Conservation (phyloP, 148 eudicot genomes). For the Silene uniflora region DNA sequence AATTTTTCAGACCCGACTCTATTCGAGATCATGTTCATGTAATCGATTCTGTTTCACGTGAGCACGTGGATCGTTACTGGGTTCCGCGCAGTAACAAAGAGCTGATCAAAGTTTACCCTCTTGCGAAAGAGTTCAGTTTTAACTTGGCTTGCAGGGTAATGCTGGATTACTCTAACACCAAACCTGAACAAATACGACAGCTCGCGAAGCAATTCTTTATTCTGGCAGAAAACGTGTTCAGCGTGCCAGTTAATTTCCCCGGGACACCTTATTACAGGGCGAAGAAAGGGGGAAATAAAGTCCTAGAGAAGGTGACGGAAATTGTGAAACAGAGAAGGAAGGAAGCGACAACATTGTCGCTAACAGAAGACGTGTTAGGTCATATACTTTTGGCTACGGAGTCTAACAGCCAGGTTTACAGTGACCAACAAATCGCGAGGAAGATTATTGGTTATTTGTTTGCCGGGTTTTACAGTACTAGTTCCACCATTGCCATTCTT, state of each 20-base stretch:
- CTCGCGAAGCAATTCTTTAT: constrained; percentile 5
- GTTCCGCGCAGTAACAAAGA: not conserved
- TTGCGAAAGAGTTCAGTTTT: constrained; percentile 13
- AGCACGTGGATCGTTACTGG: constrained; percentile 8
- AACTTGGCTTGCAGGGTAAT: constrained; percentile 2
- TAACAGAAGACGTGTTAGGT: not conserved
- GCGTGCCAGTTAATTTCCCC: not conserved
- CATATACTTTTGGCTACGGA: not conserved
- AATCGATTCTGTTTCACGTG: not conserved
- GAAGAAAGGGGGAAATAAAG: not conserved
- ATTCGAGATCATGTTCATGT: not conserved
- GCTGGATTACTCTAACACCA: not conserved
- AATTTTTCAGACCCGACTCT: not conserved
- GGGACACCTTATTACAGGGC: constrained; percentile 1
- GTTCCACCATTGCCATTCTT: constrained; percentile 8
- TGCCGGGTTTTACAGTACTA: constrained; percentile 20
- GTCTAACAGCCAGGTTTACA: constrained; percentile 12
- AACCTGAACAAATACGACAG: not conserved
- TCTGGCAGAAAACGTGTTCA: not conserved
- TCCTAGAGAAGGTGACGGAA: not conserved
- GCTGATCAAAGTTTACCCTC: constrained; percentile 1
- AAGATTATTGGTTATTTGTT: constrained; percentile 19
- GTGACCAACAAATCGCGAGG: constrained; percentile 23
- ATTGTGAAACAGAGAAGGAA: constrained; percentile 1
- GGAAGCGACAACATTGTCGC: not conserved